Percentiles rank a stretch among this genome's conserved stretches.
Evolutionary conservation across 176 grass and related monocot genomes (phyloP).

Genomic region (Coix lacrymajobi): DNA sequence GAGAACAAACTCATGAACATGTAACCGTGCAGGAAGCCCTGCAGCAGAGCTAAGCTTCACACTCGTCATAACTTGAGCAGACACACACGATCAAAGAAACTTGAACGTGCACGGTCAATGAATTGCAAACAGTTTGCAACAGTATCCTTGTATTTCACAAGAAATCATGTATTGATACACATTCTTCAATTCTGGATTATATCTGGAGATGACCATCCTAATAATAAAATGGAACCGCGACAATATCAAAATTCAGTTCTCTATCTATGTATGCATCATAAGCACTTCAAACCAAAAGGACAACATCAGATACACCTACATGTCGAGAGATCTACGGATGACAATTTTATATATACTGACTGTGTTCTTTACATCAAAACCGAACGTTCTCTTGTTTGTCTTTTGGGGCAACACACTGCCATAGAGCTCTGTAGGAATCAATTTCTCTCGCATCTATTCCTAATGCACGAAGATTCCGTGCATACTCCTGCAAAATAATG

Average conservation of each 20-base stretch:
- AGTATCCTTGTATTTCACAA: not conserved
- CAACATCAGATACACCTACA: slow-evolving; percentile 23
- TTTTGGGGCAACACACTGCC: slow-evolving; percentile 95
- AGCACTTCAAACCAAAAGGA: not conserved
- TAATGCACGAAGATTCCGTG: slow-evolving; percentile 60
- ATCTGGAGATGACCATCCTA: not conserved
- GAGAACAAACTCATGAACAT: not conserved
- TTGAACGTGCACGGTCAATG: not conserved
- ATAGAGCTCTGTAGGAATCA: slow-evolving; percentile 61
- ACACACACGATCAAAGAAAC: not conserved
- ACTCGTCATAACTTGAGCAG: not conserved
- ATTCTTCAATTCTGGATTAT: slow-evolving; percentile 1
- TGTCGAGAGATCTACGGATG: slow-evolving; percentile 15
- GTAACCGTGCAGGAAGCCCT: not conserved
- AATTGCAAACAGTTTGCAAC: not conserved
- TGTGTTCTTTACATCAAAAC: slow-evolving; percentile 53
- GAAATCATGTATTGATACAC: not conserved
- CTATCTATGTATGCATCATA: slow-evolving; percentile 27
- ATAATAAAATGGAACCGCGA: not conserved
- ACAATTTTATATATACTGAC: slow-evolving; percentile 29
- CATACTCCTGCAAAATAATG: slow-evolving; percentile 71
- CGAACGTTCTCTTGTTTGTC: slow-evolving; percentile 73
- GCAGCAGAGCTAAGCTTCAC: not conserved
- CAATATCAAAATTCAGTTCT: slow-evolving; percentile 15
- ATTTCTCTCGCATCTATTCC: slow-evolving; percentile 75